Percentiles rank a stretch among this genome's conserved stretches.
These are phyloP conservation scores for Yarrowia osloensis DNA, from an alignment of 805 yeast species.

Conservation along the genomic window DNA sequence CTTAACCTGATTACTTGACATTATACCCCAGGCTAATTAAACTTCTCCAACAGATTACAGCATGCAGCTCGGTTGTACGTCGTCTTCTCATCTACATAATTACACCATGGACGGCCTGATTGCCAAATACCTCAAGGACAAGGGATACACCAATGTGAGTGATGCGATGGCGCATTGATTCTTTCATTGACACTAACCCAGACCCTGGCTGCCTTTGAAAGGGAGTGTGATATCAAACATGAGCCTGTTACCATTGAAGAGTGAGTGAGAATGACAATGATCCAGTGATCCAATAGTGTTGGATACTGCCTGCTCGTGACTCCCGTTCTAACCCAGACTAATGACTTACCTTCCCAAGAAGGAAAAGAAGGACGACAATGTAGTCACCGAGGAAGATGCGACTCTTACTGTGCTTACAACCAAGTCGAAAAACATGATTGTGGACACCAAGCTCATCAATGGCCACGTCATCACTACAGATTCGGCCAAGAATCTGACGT, in stretches of 20 bases:
- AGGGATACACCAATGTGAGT: constrained; percentile 24
- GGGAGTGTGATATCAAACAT: constrained; percentile 18
- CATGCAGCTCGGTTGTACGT: neutral
- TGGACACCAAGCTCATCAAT: neutral
- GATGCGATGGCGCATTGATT: neutral
- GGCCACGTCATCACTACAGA: neutral
- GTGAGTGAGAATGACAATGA: too few relatives aligned
- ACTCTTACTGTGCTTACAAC: neutral
- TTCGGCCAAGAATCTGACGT: neutral
- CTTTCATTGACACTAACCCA: neutral
- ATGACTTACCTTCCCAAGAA: constrained; percentile 8
- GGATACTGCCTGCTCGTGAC: too few relatives aligned
- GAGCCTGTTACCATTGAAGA: constrained; percentile 19
- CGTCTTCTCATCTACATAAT: neutral
- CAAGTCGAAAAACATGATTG: constrained; percentile 6
- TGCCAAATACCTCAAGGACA: constrained; percentile 9
- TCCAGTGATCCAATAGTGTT: too few relatives aligned
- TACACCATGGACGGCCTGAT: constrained; percentile 8
- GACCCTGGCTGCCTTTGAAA: constrained; percentile 5
- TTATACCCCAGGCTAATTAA: neutral
- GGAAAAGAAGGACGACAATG: constrained; percentile 1
- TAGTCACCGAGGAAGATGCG: neutral
- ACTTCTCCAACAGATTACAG: neutral
- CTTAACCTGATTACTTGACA: neutral
- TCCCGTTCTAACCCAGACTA: constrained; percentile 23